Evolutionary conservation across 805 yeast species (phyloP).

Genomic region (Kuraishia hungarica): DNA sequence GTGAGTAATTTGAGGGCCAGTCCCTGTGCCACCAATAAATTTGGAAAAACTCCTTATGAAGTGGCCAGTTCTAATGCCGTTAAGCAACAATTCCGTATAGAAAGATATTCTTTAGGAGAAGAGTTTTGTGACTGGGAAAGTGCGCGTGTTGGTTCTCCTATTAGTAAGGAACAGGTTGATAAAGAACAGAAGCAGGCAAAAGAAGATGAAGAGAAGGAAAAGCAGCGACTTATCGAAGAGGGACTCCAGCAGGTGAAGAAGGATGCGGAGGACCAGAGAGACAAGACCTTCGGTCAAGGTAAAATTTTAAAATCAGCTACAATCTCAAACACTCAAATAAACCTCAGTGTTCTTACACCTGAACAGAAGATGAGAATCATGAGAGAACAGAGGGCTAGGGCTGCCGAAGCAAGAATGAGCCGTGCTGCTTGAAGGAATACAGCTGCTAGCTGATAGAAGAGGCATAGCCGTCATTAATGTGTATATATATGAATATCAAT

Average conservation of each 20-base stretch:
- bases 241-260: slow-evolving; percentile 33
- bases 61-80: slow-evolving; percentile 39
- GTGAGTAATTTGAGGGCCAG: slow-evolving; percentile 60
- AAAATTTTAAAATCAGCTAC: slow-evolving; percentile 17
- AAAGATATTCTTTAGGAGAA: slow-evolving; percentile 65
- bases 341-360: slow-evolving; percentile 55
- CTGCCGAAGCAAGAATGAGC: slow-evolving; percentile 81
- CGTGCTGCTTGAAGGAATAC: neutral
- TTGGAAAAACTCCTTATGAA: slow-evolving; percentile 65
- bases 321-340: slow-evolving; percentile 25
- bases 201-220: slow-evolving; percentile 27
- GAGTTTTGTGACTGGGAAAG: slow-evolving; percentile 54
- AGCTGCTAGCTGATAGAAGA: too few relatives aligned
- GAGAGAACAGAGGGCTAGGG: slow-evolving; percentile 93
- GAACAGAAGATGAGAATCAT: slow-evolving; percentile 71
- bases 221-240: slow-evolving; percentile 31
- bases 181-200: slow-evolving; percentile 27
- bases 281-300: slow-evolving; percentile 27
- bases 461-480: too few relatives aligned
- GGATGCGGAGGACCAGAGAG: slow-evolving; percentile 18
- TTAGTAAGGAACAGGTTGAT: slow-evolving; percentile 51
- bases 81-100: slow-evolving; percentile 54
- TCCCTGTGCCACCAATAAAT: slow-evolving; percentile 46
- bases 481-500: too few relatives aligned
- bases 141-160: slow-evolving; percentile 55